Evolutionary conservation across 768 basidiomycete species (phyloP), one percentile per base, ranked within the genome.

Genomic region (Trametes sanguinea): DNA sequence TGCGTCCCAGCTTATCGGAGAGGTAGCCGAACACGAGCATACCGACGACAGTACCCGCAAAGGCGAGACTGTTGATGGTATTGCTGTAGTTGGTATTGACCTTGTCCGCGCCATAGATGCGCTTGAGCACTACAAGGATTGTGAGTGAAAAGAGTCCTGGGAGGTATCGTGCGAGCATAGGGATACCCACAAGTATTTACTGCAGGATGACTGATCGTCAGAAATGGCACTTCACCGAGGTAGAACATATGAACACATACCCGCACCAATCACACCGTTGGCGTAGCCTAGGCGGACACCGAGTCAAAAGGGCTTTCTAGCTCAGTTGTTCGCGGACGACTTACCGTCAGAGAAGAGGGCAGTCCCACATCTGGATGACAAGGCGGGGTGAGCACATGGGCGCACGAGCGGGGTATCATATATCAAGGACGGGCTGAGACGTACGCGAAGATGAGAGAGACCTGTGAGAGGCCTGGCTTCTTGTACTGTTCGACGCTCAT

Each of bases 401-500:
- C 30, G 3, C 48, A 11, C 4, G 10, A 32, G 4, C 13, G 13
- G 39, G 39, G 22, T 22, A 37, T 43, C 13, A 43, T 5, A 43
- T 7, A n/a, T 14, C 11, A 3, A 29, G 11, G 48, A 22, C 50
- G 27, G 50, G 13, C 40, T 6, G 27, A 8, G 17, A 80, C 87
- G 51, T 66, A 92, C 91, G 91, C 91, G 71, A 94, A 94, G 70
- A 94, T 90, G 71, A 94, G 85, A 54, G 90, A 90, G 63, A 94
- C 85, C 64, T 85, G 82, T 66, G 74, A 76, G 13, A 83, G 71
- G 53, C 65, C 30, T 33, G 57, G 57, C 51, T 60, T 66, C 39
- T 37, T 59, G 51, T 45, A 43, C 37, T 44, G 37, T 54, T 55
- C 63, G 40, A 55, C 54, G 54, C 54, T 55, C 63, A 55, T 55